Base-by-base conservation (phyloP, 495 filamentous ascomycete genomes). In the Sabuloglossum arenarium region DNA sequence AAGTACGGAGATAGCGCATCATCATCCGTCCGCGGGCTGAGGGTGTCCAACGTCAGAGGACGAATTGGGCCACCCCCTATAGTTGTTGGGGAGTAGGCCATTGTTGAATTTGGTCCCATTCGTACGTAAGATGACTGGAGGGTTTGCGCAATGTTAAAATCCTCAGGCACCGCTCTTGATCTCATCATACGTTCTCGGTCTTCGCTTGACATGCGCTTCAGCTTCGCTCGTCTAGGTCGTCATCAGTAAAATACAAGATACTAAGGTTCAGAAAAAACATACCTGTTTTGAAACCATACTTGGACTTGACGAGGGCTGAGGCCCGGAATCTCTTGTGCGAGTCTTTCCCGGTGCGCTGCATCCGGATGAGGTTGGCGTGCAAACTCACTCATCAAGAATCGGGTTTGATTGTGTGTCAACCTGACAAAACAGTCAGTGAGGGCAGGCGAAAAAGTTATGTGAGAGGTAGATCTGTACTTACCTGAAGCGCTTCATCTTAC, bases 251-350 rank as follows among this genome's bases (percentile, higher is more conserved):
- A 58, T 50, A 34, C n/a, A 19, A 28, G 6, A 32, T 21, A 55
- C 16, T 39, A 45, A 47, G 23, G 19, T 19, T 1, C 12, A 24
- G 34, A 42, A 24, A 63, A 56, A 54, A 66, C 75, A 60, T 75
- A 94, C 90, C 90, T 80, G 69, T 97, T 97, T 69, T 97, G 90
- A 68, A 97, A 97, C 90, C 90, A 97, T 58, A 97, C 90, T 71
- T 97, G 90, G 9, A 97, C 90, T 65, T 97, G 90, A 57, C 90
- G 79, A 42, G 90, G 87, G 58, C 85, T 95, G 46, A 97, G 71
- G 10, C 90, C 90, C 45, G 90, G 90, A 54, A 97, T 96, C 64
- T 96, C 90, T 56, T 84, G 74, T 31, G 90, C 90, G 53, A 97
- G 71, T 31, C 88, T 75, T 67, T 96, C 88, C 56, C 90, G 78